A percentile compares a stretch with the other conserved stretches of the same genome.
Conservation (phyloP, 257 asterid species). For the Leonotis leonurus region DNA sequence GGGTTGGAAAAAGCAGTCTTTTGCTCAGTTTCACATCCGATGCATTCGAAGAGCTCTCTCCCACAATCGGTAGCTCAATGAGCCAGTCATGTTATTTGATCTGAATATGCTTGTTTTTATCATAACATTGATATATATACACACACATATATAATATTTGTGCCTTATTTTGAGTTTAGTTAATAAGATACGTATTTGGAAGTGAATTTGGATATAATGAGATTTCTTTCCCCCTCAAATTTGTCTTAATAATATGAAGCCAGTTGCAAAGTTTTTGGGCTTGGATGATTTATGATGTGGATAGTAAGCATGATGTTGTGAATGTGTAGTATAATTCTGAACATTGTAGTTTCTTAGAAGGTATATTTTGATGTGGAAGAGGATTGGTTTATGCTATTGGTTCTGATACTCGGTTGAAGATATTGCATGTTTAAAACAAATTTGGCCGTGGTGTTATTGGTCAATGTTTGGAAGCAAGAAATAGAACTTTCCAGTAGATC, state of each 20-base stretch:
- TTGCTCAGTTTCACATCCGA: constrained; percentile 88
- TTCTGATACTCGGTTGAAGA: background rate
- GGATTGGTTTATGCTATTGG: background rate
- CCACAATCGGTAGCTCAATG: constrained; percentile 47
- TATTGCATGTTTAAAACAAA: background rate
- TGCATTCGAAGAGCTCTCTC: constrained; percentile 80
- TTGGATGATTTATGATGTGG: background rate
- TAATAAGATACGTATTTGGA: background rate
- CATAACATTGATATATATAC: background rate
- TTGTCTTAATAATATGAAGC: background rate
- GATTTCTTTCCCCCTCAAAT: background rate
- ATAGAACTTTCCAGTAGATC: background rate
- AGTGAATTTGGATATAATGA: background rate
- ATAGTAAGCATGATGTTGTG: background rate
- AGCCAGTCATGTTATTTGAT: constrained; percentile 2
- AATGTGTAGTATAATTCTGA: background rate
- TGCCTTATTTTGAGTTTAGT: background rate
- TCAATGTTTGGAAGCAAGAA: background rate
- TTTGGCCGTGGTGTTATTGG: background rate
- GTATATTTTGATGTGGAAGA: background rate
- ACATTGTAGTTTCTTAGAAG: background rate
- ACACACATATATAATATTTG: background rate
- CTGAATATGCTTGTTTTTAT: background rate
- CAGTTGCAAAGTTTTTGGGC: background rate
- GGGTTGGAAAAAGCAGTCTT: constrained; percentile 87